Evolutionary conservation across 129 eudicot genomes (phyloP), one percentile per base, ranked within the genome.

Genomic region (Pseudognaphalium luteoalbum): DNA sequence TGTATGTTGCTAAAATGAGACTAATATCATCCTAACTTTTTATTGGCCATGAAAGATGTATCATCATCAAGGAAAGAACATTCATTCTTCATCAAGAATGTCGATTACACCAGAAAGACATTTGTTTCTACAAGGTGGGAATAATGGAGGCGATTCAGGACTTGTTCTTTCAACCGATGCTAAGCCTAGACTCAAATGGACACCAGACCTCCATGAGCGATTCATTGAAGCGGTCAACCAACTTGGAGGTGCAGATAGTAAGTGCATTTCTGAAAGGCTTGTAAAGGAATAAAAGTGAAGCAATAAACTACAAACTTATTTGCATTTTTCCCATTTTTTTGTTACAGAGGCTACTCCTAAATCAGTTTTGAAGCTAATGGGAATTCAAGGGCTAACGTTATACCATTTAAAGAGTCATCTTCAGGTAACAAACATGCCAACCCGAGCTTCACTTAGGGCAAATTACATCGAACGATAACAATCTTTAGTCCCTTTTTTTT

Each of bases 401-500:
- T 95, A 95, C 86, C 99, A 95, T 81, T 84, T 95, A 76, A 95
- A 95, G 87, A 95, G 99, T 76, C 99, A 95, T 77, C 97, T 95
- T 76, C 99, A 95, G 97, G 99, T 95, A 72, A 81, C n/a, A 69
- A 58, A 74, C 52, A 67, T 74, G 65, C 60, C 70, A 50, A 78
- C 20, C 41, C 52, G 65, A 66, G 70, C 66, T 69, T 35, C 12
- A 29, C 28, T 4, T 14, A 22, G 10, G 15, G 8, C 29, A 22
- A 70, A 19, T 6, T 57, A 3, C 62, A 57, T 57, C 20, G 20
- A 57, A 57, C 20, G 62, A 19, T 57, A 29, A 62, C 39, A 62
- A 62, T 12, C 35, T 0, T 62, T 62, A 12, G 37, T 62, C 37
- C 35, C 35, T 12, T 62, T 62, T 25, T 10, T 25, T 10, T 25